Evolutionary conservation across 805 yeast species (phyloP), one percentile per base, ranked within the genome.

Genomic region (Komagataella pseudopastoris): DNA sequence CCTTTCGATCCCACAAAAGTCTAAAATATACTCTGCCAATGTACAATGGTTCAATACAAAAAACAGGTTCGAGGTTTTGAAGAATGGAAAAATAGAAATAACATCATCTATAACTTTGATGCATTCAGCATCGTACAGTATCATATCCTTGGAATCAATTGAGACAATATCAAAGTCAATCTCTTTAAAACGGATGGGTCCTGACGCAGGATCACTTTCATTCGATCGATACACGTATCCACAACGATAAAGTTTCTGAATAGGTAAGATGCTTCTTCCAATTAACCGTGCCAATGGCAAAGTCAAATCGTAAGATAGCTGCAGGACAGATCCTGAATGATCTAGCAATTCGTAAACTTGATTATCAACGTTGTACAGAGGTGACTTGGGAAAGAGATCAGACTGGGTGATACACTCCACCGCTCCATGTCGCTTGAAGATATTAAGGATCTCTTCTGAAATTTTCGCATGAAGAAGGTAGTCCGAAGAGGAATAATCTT

Each of bases 301-400:
- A 0, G 95, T 86, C 55, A 90, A 71, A 63, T 93, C 99, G 61
- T 85, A 89, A 2, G 96, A 95, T 39, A 93, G 67, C 57, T 90
- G 96, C 39, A 93, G 68, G 3, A 93, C 91, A 0, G 89, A 80
- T 0, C 99, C 99, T 30, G 88, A 82, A 50, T 79, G 74, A 60
- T 91, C 98, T 51, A 93, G 67, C 1, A 93, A 76, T 58, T 90
- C 93, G 57, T 85, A 88, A 0, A 87, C 83, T 49, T 77, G 75
- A 50, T 81, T 85, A 20, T 77, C 71, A 1, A 82, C 67, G 54
- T 75, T 76, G 60, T 85, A 82, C 2, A 83, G 74, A 1, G 93
- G 84, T 1, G 87, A 82, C 56, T 83, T 84, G 0, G 98, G 99
- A 54, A 89, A 82, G n/a, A 93, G 62, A 1, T 77, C 61, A 0